phyloP scores from a whole-genome alignment of 352 stramenopile genomes.

The Globisporangium abappressorium region DNA sequence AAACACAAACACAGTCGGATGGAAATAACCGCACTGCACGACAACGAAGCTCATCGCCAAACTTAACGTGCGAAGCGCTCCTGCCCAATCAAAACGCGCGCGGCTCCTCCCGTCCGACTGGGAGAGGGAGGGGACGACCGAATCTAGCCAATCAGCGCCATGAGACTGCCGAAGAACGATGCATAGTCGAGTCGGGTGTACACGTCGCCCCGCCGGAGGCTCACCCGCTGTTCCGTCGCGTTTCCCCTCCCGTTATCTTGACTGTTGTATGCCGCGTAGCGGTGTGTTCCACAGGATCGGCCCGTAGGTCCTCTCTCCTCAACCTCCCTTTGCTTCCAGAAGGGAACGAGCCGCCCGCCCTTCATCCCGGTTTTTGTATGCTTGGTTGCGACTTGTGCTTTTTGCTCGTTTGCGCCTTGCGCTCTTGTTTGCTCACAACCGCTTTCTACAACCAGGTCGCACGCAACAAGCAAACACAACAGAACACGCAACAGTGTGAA shows the following conservation, averaged over 20 bases:
- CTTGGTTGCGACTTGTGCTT: neutral
- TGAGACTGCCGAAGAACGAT: conserved; percentile 6
- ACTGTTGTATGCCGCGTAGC: neutral
- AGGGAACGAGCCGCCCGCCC: neutral
- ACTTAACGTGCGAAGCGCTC: neutral
- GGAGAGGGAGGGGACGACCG: neutral
- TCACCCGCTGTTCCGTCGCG: conserved; percentile 7
- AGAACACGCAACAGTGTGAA: too few species aligned
- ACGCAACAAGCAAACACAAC: conserved; percentile 10
- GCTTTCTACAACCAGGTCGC: conserved; percentile 1
- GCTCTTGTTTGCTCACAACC: conserved; percentile 3
- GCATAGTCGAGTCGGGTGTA: neutral
- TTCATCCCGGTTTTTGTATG: neutral
- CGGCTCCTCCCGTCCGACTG: conserved; percentile 6
- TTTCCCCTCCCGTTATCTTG: conserved; percentile 3
- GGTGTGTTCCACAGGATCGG: conserved; percentile 3
- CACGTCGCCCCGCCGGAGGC: conserved; percentile 1
- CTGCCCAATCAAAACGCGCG: neutral
- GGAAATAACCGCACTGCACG: neutral
- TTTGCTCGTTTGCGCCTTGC: neutral
- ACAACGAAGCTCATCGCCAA: neutral
- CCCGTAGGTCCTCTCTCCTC: neutral
- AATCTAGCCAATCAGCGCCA: conserved; percentile 1
- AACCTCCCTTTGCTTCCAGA: neutral
- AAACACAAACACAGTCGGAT: neutral